Base-by-base conservation (phyloP, 1,284 basidiomycete genomes). In the Malassezia restricta region DNA sequence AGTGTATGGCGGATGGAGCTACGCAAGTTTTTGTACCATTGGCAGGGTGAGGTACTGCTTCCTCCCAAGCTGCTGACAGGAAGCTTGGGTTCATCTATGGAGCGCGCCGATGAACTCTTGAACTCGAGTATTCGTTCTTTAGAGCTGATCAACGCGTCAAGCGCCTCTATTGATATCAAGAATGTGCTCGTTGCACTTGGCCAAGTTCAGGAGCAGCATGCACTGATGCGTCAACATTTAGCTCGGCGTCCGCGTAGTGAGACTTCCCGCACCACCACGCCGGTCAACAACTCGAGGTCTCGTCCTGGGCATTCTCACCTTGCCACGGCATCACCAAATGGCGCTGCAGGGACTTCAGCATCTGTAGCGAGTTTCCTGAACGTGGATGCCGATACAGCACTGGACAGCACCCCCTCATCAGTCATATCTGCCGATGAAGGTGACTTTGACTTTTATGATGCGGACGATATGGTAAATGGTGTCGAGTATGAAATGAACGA, bases 21-120 rank as follows among this genome's bases (percentile, higher is more conserved):
- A 1, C 58, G 62, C 35, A 62, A 58, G 40, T 71, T 73, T 47
- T 64, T 73, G 54, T 66, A 67, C 9, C 61, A 63, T 4, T 54
- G 57, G 8, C 31, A 47, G 5, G 43, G 54, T 3, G 50, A 1
- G 56, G 63, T 29, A 64, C 59, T 31, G 59, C 67, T 9, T 54
- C 58, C 15, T 57, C 64, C 39, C 62, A 71, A 28, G 12, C n/a
- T 20, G 3, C 29, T 24, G 31, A 44, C 29, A 31, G 43, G 43
- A 20, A 24, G n/a, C 4, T 20, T 31, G 20, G n/a, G 29, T 20
- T 12, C 14, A 28, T 8, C 15, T 3, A 47, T 62, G 35, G 63
- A 62, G 40, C 61, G 55, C 35, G 57, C 62, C 6, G 58, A 59
- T 6, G 57, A 57, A 8, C 57, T 69, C 14, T 45, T 71, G n/a